phyloP scores from a whole-genome alignment of 2,329 filamentous ascomycete species.

The Penicillium sclerotigenum region DNA sequence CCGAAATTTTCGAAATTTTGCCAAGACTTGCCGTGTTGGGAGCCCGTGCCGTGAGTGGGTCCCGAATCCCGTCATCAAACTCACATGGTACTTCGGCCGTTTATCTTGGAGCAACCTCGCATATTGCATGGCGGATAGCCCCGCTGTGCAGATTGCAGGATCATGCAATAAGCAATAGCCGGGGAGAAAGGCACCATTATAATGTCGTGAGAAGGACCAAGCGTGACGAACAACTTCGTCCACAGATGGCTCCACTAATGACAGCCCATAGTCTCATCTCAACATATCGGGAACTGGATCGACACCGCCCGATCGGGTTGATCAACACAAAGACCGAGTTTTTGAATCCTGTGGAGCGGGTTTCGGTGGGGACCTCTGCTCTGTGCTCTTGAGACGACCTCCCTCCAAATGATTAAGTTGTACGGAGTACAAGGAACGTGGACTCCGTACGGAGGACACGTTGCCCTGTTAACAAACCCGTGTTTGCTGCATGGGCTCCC shows the following conservation, averaged over 20 bases:
- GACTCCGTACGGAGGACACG: neutral
- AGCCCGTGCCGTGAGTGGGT: neutral
- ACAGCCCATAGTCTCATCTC: conserved; percentile 7
- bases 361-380: neutral
- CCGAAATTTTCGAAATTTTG: too few relatives aligned
- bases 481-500: neutral
- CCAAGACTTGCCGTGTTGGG: neutral
- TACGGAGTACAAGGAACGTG: neutral
- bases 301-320: conserved; percentile 10
- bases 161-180: neutral
- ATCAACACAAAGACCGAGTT: neutral
- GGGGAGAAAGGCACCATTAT: neutral
- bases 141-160: neutral
- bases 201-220: neutral
- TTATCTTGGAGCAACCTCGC: neutral
- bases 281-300: conserved; percentile 21
- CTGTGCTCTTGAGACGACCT: too few relatives aligned
- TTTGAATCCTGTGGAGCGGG: neutral
- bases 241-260: neutral
- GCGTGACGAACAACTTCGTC: neutral
- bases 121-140: neutral
- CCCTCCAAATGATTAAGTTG: too few relatives aligned
- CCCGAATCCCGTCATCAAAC: neutral
- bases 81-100: neutral
- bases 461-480: neutral